Conservation (phyloP, 1,139 yeast genomes). For the Protomyces lactucae-debilis region DNA sequence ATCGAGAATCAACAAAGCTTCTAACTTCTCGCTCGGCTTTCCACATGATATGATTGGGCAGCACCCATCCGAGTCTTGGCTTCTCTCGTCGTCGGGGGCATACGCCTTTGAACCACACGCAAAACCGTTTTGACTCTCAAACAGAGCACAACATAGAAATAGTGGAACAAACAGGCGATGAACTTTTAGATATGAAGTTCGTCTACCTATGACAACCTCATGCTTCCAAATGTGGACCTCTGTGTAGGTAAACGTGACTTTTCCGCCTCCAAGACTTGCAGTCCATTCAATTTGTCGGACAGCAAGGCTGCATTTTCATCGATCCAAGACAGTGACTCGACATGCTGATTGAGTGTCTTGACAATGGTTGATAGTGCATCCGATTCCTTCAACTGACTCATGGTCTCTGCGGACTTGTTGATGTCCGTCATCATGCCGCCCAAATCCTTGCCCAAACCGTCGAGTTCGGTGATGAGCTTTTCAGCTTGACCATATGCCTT, state of each 20-base stretch:
- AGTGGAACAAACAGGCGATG: too few species aligned
- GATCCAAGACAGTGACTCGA: conserved; percentile 83
- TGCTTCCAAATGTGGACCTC: background rate
- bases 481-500: conserved; percentile 82
- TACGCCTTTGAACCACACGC: background rate
- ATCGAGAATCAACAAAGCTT: conserved; percentile 9
- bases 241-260: background rate
- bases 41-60: conserved; percentile 16
- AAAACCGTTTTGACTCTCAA: background rate
- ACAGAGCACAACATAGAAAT: too few species aligned
- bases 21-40: conserved; percentile 9
- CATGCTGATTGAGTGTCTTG: conserved; percentile 76
- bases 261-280: conserved; percentile 31
- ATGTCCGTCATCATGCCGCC: conserved; percentile 75
- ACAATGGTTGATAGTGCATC: conserved; percentile 54
- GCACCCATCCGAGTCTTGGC: background rate
- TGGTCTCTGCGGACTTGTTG: conserved; percentile 76
- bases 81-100: background rate
- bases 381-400: conserved; percentile 54
- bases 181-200: too few species aligned
- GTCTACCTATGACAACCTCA: background rate
- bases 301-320: conserved; percentile 66
- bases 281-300: conserved; percentile 56
- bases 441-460: conserved; percentile 67
- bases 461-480: conserved; percentile 73